Evolutionary conservation across 139 green algal genomes (phyloP), one percentile per base, ranked within the genome.

Genomic region (Tetradesmus obliquus): DNA sequence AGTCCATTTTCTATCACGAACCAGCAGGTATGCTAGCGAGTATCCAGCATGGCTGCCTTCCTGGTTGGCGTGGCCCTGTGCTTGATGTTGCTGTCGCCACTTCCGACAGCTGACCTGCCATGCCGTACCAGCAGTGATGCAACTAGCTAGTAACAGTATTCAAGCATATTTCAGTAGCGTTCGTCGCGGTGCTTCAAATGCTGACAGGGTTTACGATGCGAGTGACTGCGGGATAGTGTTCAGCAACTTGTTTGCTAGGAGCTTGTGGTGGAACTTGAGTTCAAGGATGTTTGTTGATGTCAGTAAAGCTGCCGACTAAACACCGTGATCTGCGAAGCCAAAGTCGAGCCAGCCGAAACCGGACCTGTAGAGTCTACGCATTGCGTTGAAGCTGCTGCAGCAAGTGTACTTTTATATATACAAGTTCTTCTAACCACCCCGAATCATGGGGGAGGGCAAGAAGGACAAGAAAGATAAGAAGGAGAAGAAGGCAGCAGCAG

Each of bases 381-480:
- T 24, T 32, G 51, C 2, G 8, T 55, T 58, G 2, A 5, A 51
- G 82, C 62, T 58, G 82, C 82, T 55, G 55, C 55, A 74, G 54
- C 55, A 24, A 24, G 60, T 74, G 20, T 12, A 5, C 9, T 55
- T 24, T 55, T 3, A 6, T 7, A 17, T 1, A 7, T 45, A 3
- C 8, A 8, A 32, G 55, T 71, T 74, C 10, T 15, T 58, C 22
- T 53, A 12, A 20, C 58, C 15, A 19, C 83, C 12, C n/a, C 83
- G 5, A 55, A 88, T 88, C 22, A 94, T 92, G 88, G 92, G 91
- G 24, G 92, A 93, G 53, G 88, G 91, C 80, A 91, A 94, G 66
- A 93, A 95, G 91, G 88, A 58, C 7, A 74, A 89, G 71, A 92
- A 91, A 69, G 55, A 84, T 15, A 83, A 92, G 69, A 82, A 82